phyloP scores from a whole-genome alignment of 768 basidiomycete species.

The Imleria badia region DNA sequence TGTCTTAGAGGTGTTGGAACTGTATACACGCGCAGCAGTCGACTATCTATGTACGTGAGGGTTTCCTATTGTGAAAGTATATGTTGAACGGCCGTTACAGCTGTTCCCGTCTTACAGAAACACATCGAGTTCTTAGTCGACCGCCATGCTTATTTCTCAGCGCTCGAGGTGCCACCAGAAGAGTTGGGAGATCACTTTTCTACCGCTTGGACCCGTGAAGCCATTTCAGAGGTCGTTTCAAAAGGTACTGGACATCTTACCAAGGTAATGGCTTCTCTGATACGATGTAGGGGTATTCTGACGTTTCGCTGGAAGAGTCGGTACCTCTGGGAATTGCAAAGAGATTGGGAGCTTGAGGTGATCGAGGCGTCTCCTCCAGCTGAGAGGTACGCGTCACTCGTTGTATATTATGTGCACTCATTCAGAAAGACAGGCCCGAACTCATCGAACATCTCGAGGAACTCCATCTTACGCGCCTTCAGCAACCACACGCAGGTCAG shows the following conservation, averaged over 20 bases:
- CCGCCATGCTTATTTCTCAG: conserved; percentile 35
- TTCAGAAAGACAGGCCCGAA: conserved; percentile 33
- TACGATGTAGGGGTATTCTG: conserved; percentile 9
- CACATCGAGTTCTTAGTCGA: conserved; percentile 62
- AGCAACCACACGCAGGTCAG: conserved; percentile 75
- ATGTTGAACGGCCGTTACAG: conserved; percentile 40
- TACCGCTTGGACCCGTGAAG: conserved; percentile 56
- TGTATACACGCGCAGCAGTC: conserved; percentile 64
- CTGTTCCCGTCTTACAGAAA: conserved; percentile 69
- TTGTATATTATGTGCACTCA: not conserved
- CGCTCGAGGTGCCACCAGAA: conserved; percentile 42
- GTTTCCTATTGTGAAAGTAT: conserved; percentile 6
- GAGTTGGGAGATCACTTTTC: conserved; percentile 61
- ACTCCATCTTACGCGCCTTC: conserved; percentile 64
- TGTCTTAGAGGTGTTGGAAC: conserved; percentile 52
- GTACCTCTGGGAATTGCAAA: conserved; percentile 66
- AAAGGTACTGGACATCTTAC: conserved; percentile 63
- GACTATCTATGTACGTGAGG: conserved; percentile 76
- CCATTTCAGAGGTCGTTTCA: conserved; percentile 52
- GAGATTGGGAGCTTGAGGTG: conserved; percentile 72
- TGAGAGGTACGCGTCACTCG: conserved; percentile 43
- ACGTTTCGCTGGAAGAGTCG: conserved; percentile 51
- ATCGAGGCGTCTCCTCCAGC: conserved; percentile 47
- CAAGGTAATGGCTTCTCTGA: conserved; percentile 43
- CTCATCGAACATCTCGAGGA: conserved; percentile 54